Evolutionary conservation across 2,329 filamentous ascomycete genomes (phyloP), one percentile per base, ranked within the genome.

Genomic region (Coniella vitis): DNA sequence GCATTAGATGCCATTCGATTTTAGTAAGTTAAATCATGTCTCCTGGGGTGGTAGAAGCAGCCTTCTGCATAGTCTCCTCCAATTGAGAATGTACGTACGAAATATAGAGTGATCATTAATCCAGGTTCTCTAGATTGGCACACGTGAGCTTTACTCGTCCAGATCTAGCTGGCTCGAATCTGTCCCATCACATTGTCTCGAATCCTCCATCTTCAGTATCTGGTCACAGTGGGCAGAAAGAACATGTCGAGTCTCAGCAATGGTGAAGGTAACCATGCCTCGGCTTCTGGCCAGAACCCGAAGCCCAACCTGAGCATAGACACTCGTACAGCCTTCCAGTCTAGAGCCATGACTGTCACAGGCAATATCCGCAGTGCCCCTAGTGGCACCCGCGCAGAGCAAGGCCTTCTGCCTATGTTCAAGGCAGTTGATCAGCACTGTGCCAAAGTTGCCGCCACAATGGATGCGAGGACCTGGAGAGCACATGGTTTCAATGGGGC

Each of bases 391-490:
- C 48, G 51, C 20, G 47, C 32, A 38, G 48, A 53, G n/a, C 40
- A 29, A 14, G 48, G 51, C 1, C 16, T 48, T 1, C 39, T 31
- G 13, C 44, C 48, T 4, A 45, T 51, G 40, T 32, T 47, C 12
- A 44, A 51, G 13, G 32, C 44, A 13, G 25, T 32, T n/a, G 51
- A 53, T 20, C 39, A 36, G 14, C 38, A 51, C 41, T 47, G 48
- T n/a, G 42, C 45, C 7, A 53, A 48, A 8, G 35, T 53, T 17
- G 44, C 51, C 5, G 47, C 50, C 19, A 53, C 51, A 40, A 51
- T 53, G 48, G 37, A 45, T 19, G 45, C 51, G 2, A 20, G 48
- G 25, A 53, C 47, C 43, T 53, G 51, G 51, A 44, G 51, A 36
- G 47, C 48, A 17, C 48, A 48, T n/a, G 38, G 45, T 17, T 34